Base-by-base conservation (phyloP, 441 rosid genomes). In the Erodium texanum region DNA sequence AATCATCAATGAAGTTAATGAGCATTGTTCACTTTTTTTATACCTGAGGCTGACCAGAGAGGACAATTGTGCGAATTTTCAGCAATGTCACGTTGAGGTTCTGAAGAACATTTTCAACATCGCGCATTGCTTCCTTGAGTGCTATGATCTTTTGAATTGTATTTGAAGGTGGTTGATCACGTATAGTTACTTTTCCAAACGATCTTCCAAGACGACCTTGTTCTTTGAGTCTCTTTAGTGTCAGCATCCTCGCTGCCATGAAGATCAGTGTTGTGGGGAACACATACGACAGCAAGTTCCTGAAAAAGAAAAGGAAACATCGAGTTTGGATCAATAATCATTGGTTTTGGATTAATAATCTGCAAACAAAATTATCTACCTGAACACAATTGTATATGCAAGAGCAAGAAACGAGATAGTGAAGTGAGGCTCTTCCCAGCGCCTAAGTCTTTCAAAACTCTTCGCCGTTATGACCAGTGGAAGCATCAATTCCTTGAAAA, bases 31-130 rank as follows among this genome's bases (percentile, higher is more conserved):
- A n/a, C n/a, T n/a, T n/a, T n/a, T n/a, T n/a, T n/a, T n/a, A 72
- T 87, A 89, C 97, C 97, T 93, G 93, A 78, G 99, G 96, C 61
- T 93, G 93, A 65, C 97, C 99, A 32, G 97, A 81, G 36, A 93
- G 88, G 68, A 91, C 66, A 75, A 94, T 82, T 1, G 95, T 80
- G 14, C 96, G 91, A 45, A 91, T 58, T 75, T 91, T 94, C 5
- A 94, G 80, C 73, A 93, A 91, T n/a, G 79, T 72, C 34, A 93
- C 96, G 76, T 93, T 93, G 73, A 93, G 71, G 75, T 81, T 88
- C 86, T 93, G 99, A 66, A 91, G 89, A 80, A 75, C 85, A 75
- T 79, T 81, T 82, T 93, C 99, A 69, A 91, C 80, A 71, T 86
- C 91, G 58, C 76, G 89, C 95, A 93, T 86, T 29, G 97, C 99